Evolutionary conservation across 129 eudicot species (phyloP), one percentile per base, ranked within the genome.

Genomic region (Flaveria ramosissima): DNA sequence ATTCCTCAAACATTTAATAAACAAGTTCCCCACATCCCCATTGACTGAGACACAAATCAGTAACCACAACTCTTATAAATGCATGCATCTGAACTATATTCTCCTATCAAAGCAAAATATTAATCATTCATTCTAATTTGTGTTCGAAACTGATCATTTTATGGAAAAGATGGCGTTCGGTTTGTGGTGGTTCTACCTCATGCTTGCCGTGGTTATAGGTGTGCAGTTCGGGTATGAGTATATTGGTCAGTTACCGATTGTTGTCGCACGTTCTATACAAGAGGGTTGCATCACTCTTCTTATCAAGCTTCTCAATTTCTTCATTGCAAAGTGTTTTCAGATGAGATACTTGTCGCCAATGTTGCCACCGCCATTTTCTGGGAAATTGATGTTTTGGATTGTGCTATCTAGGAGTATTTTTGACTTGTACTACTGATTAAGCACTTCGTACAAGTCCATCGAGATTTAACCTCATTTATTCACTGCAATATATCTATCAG

Each of bases 281-380:
- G 83, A 64, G 17, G 83, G 73, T 39, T 32, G 71, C 46, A 14
- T 79, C 67, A 51, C 73, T 62, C 72, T 79, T 12, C n/a, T 73
- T 13, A 13, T 79, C 78, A 72, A 72, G 56, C 56, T 79, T 63
- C 14, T 79, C n/a, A 72, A 79, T 65, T 79, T 79, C 68, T 72
- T 21, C 14, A 72, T 79, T 55, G 83, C 83, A 55, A 79, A 79
- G 55, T 52, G 68, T 36, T 73, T 72, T 36, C 83, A 72, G 39
- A 72, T 79, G 16, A 72, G 78, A 79, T 79, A 47, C 68, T 16
- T 79, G n/a, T 72, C 67, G 2, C 57, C 68, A 42, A 50, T 51
- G 47, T 53, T 61, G 60, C 68, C 83, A 10, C 73, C 83, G 1
- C 41, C 68, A 11, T 52, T 39, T 53, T 53, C 57, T 2, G 81